Percentiles rank a stretch among this genome's conserved stretches.
Conservation (phyloP, 306 rosid genomes). For the Nissolia schottii region DNA sequence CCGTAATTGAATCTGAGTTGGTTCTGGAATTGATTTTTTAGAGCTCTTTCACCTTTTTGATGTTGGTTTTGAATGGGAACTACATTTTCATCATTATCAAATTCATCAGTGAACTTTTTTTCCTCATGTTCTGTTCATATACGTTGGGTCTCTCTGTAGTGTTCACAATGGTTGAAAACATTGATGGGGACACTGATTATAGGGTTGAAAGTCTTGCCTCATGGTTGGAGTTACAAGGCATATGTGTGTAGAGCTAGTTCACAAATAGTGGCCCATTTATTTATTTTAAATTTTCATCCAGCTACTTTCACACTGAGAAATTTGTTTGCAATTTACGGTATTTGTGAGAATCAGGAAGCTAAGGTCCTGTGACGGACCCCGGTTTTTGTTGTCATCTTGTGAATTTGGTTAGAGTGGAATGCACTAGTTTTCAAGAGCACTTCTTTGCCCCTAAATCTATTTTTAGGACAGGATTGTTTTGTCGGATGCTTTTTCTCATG, state of each 20-base stretch:
- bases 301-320: not conserved
- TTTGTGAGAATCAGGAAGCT: not conserved
- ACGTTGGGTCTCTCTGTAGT: too few relatives aligned
- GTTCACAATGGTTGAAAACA: too few relatives aligned
- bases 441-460: not conserved
- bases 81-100: too few relatives aligned
- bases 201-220: not conserved
- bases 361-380: not conserved
- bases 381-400: not conserved
- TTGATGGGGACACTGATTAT: not conserved
- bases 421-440: not conserved
- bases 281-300: not conserved
- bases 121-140: not conserved
- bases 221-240: not conserved
- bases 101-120: too few relatives aligned
- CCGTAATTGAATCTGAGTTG: too few relatives aligned
- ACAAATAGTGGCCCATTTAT: not conserved
- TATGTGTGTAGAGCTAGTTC: not conserved
- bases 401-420: not conserved
- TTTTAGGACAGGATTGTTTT: not conserved
- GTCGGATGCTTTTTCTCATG: not conserved
- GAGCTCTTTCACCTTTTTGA: too few relatives aligned
- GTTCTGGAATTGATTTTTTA: too few relatives aligned
- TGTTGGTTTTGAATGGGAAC: too few relatives aligned
- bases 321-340: not conserved